Percentiles rank a stretch among this genome's conserved stretches.
phyloP scores from a whole-genome alignment of 495 filamentous ascomycete species.

The Jackrogersella multiformis region DNA sequence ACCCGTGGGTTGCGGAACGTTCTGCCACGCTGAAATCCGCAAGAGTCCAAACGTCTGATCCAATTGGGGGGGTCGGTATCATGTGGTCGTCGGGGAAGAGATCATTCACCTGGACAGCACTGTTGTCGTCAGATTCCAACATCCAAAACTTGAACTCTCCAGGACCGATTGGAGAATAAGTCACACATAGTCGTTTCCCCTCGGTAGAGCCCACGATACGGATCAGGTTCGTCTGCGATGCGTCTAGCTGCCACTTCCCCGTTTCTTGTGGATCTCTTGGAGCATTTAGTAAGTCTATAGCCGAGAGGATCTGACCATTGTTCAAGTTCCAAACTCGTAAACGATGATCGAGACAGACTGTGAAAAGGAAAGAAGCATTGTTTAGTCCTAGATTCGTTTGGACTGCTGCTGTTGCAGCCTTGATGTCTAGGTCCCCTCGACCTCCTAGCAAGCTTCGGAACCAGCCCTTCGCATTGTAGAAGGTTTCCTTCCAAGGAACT shows the following conservation, averaged over 20 bases:
- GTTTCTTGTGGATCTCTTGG: conserved; percentile 63
- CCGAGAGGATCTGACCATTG: conserved; percentile 70
- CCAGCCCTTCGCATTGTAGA: conserved; percentile 84
- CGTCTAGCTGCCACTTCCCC: conserved; percentile 77
- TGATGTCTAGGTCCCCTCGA: conserved; percentile 50
- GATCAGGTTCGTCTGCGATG: conserved; percentile 74
- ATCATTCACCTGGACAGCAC: conserved; percentile 72
- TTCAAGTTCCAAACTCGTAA: conserved; percentile 85
- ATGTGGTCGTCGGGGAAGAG: conserved; percentile 69
- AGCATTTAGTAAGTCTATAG: conserved; percentile 46
- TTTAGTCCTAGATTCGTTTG: conserved; percentile 60
- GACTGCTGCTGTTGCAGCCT: conserved; percentile 51
- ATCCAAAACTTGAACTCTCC: conserved; percentile 97
- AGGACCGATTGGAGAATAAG: conserved; percentile 85
- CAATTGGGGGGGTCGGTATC: conserved; percentile 71
- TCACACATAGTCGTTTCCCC: conserved; percentile 77
- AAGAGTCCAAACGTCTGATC: conserved; percentile 85
- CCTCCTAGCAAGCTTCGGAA: conserved; percentile 74
- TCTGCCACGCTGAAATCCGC: conserved; percentile 77
- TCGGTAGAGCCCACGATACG: conserved; percentile 72
- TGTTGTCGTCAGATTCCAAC: conserved; percentile 69
- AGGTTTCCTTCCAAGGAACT: conserved; percentile 76
- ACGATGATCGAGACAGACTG: conserved; percentile 85
- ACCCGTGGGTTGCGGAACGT: conserved; percentile 54
- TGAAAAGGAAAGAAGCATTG: conserved; percentile 71